Evolutionary conservation across 352 stramenopile genomes (phyloP).

Genomic region (Phytophthora crassamura): DNA sequence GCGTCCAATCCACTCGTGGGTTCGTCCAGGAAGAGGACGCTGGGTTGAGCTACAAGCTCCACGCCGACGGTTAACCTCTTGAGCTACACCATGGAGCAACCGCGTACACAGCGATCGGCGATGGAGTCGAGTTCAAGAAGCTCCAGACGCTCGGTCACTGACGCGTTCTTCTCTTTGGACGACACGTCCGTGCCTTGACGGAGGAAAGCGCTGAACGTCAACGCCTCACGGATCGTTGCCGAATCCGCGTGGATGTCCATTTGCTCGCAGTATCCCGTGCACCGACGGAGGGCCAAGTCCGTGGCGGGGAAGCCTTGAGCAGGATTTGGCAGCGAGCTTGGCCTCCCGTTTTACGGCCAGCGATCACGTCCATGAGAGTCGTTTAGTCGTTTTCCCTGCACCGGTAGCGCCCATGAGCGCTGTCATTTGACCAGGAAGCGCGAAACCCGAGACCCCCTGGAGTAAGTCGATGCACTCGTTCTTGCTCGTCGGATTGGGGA

Average conservation of each 20-base stretch:
- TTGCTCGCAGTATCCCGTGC: too few species aligned
- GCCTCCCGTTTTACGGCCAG: too few species aligned
- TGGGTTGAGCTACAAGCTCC: slow-evolving; percentile 87
- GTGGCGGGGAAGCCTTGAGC: too few species aligned
- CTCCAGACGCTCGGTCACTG: slow-evolving; percentile 50
- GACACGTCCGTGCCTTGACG: slow-evolving; percentile 50
- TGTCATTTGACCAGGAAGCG: slow-evolving; percentile 53
- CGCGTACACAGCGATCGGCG: slow-evolving; percentile 45
- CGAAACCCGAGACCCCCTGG: slow-evolving; percentile 68
- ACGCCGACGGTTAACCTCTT: slow-evolving; percentile 81
- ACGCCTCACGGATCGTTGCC: too few species aligned
- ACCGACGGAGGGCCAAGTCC: too few species aligned
- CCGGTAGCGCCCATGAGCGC: too few species aligned
- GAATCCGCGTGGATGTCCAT: too few species aligned
- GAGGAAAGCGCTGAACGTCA: too few species aligned
- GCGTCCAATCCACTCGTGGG: slow-evolving; percentile 88
- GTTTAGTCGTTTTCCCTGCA: too few species aligned
- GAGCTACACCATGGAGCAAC: slow-evolving; percentile 49
- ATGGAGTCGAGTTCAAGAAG: slow-evolving; percentile 49
- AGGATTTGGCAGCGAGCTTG: too few species aligned
- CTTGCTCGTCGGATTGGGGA: slow-evolving; percentile 36
- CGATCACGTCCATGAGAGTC: too few species aligned
- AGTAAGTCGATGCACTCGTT: slow-evolving; percentile 65
- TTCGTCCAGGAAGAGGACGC: slow-evolving; percentile 88
- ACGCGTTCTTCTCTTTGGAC: slow-evolving; percentile 38